Evolutionary conservation across 192 early-diverging fungal genomes (phyloP).

Genomic region (Kickxella alabastrina): DNA sequence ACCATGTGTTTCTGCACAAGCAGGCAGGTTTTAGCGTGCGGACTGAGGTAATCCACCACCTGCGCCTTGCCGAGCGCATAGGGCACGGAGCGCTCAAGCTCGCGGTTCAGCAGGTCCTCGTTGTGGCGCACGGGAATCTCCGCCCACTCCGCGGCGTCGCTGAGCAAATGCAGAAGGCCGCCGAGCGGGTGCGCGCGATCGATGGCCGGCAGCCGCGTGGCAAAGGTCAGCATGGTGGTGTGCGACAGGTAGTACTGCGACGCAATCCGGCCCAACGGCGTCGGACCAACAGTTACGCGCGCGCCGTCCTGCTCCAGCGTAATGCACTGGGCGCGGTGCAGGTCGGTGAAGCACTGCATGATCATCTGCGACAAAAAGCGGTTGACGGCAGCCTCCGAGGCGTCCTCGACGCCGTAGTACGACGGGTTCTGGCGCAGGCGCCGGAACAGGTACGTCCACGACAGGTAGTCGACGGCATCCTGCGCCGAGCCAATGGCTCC

Average conservation of each 20-base stretch:
- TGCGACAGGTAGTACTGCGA: conserved; percentile 91
- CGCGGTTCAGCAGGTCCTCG: conserved; percentile 86
- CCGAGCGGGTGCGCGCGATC: conserved; percentile 50
- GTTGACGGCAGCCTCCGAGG: conserved; percentile 64
- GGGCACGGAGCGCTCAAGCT: conserved; percentile 71
- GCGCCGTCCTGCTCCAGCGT: conserved; percentile 47
- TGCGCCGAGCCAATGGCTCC: conserved; percentile 86
- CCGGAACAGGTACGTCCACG: conserved; percentile 95
- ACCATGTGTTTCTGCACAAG: conserved; percentile 85
- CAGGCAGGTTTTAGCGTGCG: conserved; percentile 88
- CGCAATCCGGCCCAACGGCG: conserved; percentile 76
- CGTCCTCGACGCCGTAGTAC: conserved; percentile 87
- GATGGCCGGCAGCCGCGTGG: conserved; percentile 53
- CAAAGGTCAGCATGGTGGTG: conserved; percentile 69
- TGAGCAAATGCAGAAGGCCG: conserved; percentile 71
- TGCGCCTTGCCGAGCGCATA: conserved; percentile 53
- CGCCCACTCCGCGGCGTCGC: conserved; percentile 81
- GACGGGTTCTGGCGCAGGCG: conserved; percentile 90
- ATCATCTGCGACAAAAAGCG: conserved; percentile 77
- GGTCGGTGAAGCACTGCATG: conserved; percentile 62
- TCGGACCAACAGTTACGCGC: conserved; percentile 55
- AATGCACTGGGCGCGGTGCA: conserved; percentile 71
- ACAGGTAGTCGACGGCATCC: conserved; percentile 92
- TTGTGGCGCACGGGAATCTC: conserved; percentile 94
- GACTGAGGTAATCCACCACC: conserved; percentile 65